These are phyloP conservation scores for Chlorella sp. DNA, from an alignment of 139 green algal species.

Conservation along the genomic window DNA sequence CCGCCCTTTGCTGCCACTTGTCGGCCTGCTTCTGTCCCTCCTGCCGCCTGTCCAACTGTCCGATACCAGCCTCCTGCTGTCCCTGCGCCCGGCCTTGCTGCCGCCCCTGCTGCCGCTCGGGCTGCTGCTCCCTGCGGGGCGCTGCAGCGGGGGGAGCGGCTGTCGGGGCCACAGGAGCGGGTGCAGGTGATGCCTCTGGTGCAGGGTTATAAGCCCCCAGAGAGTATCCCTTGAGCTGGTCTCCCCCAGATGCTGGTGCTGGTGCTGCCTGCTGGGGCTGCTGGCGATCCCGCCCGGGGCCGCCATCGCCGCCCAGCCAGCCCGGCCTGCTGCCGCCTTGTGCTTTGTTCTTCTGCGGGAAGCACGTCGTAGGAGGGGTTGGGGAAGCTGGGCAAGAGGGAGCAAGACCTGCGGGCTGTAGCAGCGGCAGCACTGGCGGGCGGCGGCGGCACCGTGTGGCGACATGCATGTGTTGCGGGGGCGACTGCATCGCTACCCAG, in stretches of 20 bases:
- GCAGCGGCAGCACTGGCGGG: neutral
- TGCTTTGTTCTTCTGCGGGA: neutral
- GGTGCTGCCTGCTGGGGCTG: neutral
- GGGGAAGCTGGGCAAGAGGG: neutral
- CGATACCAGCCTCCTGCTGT: neutral
- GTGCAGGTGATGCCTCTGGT: neutral
- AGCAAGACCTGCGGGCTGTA: neutral
- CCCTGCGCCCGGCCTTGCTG: neutral
- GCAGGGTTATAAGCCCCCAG: neutral
- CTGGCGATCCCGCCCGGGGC: neutral
- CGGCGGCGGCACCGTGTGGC: neutral
- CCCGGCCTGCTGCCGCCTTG: neutral
- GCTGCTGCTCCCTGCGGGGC: neutral
- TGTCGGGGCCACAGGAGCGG: too few relatives aligned
- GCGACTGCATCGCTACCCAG: neutral
- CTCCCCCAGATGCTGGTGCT: neutral
- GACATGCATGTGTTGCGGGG: slow-evolving; percentile 6
- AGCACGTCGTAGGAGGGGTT: neutral
- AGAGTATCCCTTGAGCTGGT: slow-evolving; percentile 39
- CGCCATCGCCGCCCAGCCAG: neutral
- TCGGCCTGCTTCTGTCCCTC: neutral
- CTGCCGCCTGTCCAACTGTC: neutral
- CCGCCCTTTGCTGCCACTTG: neutral
- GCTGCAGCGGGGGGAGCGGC: neutral
- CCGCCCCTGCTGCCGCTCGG: neutral